A percentile compares a stretch with the other conserved stretches of the same genome.
Conservation (phyloP, 2,329 filamentous ascomycete genomes). For the Volutella citrinella region DNA sequence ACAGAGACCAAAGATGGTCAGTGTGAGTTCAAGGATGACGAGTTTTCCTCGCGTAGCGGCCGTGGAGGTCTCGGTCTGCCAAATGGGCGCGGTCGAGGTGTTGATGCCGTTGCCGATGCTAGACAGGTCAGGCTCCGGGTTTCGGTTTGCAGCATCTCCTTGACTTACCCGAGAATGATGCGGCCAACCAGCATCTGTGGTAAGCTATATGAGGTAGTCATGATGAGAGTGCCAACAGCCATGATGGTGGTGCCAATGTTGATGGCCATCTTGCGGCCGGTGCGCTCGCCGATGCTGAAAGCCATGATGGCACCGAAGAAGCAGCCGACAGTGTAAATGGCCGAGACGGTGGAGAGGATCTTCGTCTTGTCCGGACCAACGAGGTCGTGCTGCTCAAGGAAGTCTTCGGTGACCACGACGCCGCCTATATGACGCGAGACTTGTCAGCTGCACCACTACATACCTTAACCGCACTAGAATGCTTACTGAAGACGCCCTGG, state of each 20-base stretch:
- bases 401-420: constrained; percentile 11
- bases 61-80: constrained; percentile 12
- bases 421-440: constrained; percentile 12
- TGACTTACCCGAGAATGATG: constrained; percentile 7
- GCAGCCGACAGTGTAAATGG: constrained; percentile 13
- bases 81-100: constrained; percentile 12
- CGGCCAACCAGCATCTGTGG: constrained; percentile 13
- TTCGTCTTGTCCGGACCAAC: constrained; percentile 11
- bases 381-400: constrained; percentile 12
- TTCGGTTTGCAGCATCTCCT: rapidly evolving
- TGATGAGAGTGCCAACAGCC: constrained; percentile 13
- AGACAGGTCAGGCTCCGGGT: not conserved
- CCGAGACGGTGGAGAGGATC: constrained; percentile 11
- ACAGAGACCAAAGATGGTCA: constrained; percentile 14
- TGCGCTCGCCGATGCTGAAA: constrained; percentile 10
- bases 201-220: constrained; percentile 11
- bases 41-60: constrained; percentile 10
- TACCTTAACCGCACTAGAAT: no score
- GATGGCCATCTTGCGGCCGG: constrained; percentile 12
- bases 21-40: constrained; percentile 10
- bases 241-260: constrained; percentile 10
- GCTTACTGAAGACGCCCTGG: no score
- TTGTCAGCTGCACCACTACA: no score
- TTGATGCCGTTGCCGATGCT: constrained; percentile 29
- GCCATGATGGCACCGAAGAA: constrained; percentile 12